Percentiles rank a stretch among this genome's conserved stretches.
Conservation (phyloP, 1,284 basidiomycete genomes). For the Dichomitus squalens region DNA sequence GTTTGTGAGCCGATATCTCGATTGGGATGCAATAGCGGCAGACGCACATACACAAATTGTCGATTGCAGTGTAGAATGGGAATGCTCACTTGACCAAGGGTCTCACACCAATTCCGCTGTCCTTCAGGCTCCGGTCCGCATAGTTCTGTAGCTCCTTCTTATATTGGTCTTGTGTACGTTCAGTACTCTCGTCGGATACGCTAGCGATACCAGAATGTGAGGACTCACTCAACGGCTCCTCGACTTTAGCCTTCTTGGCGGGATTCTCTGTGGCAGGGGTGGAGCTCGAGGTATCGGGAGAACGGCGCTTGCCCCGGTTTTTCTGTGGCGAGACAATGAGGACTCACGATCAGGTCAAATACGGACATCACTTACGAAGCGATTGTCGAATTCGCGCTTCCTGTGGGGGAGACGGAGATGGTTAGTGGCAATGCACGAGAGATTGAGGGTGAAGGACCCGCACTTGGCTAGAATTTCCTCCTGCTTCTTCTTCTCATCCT, state of each 20-base stretch:
- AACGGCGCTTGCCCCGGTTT: constrained; percentile 61
- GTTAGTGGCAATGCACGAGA: constrained; percentile 3
- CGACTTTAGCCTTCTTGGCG: constrained; percentile 43
- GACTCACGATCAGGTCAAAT: background rate
- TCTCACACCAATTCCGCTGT: constrained; percentile 41
- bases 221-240: constrained; percentile 35
- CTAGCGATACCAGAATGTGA: background rate
- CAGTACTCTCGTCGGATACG: background rate
- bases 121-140: constrained; percentile 39
- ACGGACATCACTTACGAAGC: constrained; percentile 53
- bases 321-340: constrained; percentile 41
- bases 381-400: constrained; percentile 59
- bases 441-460: constrained; percentile 8
- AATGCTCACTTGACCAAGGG: constrained; percentile 41
- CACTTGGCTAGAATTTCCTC: constrained; percentile 53
- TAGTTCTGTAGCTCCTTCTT: constrained; percentile 42
- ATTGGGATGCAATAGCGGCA: background rate
- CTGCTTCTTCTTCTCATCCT: constrained; percentile 57
- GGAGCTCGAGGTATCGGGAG: constrained; percentile 40
- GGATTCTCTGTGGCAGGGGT: constrained; percentile 37
- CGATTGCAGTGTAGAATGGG: background rate
- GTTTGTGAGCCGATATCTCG: background rate
- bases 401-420: constrained; percentile 36
- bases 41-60: constrained; percentile 16
- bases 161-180: constrained; percentile 32